phyloP scores from a whole-genome alignment of 768 basidiomycete genomes.

The Agrocybe praecox region DNA sequence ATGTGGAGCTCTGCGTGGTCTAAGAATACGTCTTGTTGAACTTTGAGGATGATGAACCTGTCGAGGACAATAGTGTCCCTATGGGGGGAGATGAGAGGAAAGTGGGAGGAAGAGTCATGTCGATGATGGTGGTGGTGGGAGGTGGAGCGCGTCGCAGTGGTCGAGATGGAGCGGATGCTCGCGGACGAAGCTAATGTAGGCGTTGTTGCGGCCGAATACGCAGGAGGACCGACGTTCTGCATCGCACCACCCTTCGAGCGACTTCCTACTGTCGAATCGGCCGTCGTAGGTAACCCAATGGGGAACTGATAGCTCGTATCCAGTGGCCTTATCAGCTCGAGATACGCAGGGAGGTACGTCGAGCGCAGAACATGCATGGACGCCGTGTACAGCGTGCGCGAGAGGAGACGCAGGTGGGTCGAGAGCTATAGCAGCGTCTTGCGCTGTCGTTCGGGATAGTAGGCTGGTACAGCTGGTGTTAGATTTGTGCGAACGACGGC shows the following conservation, averaged over 20 bases:
- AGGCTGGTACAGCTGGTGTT: conserved; percentile 29
- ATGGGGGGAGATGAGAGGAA: conserved; percentile 50
- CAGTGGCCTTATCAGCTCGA: too few species aligned
- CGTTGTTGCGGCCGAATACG: conserved; percentile 11
- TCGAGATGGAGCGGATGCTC: conserved; percentile 17
- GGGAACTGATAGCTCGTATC: too few species aligned
- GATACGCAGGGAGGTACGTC: conserved; percentile 70
- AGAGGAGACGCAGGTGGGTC: conserved; percentile 62
- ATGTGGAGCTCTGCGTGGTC: too few species aligned
- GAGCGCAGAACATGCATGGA: conserved; percentile 84
- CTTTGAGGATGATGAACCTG: conserved; percentile 75
- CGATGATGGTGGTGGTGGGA: conserved; percentile 21
- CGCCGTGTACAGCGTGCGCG: conserved; percentile 67
- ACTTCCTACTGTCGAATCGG: too few species aligned
- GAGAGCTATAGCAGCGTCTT: conserved; percentile 75
- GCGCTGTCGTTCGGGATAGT: conserved; percentile 53
- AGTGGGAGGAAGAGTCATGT: conserved; percentile 30
- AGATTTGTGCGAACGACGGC: conserved; percentile 23
- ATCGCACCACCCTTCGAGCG: too few species aligned
- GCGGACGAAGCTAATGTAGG: conserved; percentile 17
- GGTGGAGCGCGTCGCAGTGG: conserved; percentile 17
- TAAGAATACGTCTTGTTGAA: too few species aligned
- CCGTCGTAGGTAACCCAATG: too few species aligned
- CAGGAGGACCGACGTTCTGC: background rate
- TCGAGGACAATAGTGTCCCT: conserved; percentile 79